Percentiles rank a stretch among this genome's conserved stretches.
Evolutionary conservation across 2,329 filamentous ascomycete genomes (phyloP).

Genomic region (Trichoderma arundinaceum): DNA sequence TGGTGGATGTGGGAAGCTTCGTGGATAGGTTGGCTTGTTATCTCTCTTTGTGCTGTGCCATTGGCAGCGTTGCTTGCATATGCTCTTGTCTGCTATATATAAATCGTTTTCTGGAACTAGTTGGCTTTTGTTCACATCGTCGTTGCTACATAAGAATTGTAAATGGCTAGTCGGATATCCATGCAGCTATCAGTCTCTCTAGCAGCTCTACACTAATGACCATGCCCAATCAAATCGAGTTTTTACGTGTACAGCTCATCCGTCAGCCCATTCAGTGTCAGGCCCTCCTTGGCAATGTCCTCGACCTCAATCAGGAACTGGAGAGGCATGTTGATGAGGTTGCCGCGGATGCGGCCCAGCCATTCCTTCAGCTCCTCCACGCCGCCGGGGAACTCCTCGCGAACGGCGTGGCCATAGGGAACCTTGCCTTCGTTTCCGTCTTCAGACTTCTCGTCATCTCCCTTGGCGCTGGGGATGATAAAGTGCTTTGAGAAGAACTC

Average conservation of each 20-base stretch:
- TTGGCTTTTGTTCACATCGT: constrained; percentile 2
- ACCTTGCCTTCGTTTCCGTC: constrained; percentile 60
- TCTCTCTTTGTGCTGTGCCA: constrained; percentile 4
- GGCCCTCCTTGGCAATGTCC: constrained; percentile 83
- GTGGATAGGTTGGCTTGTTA: not conserved
- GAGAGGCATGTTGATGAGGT: constrained; percentile 87
- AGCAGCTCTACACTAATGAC: not conserved
- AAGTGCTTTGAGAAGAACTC: constrained; percentile 73
- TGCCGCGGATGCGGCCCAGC: constrained; percentile 69
- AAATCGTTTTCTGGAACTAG: not conserved
- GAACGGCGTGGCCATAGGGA: constrained; percentile 86
- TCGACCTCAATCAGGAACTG: constrained; percentile 80
- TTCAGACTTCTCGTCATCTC: constrained; percentile 48
- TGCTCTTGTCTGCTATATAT: not conserved
- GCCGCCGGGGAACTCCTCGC: constrained; percentile 76
- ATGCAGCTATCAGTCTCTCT: not conserved
- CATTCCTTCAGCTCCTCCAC: constrained; percentile 74
- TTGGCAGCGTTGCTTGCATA: not conserved
- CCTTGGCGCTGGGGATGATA: constrained; percentile 59
- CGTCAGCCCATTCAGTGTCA: constrained; percentile 74
- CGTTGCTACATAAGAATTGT: constrained; percentile 12
- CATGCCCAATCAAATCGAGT: too few relatives aligned
- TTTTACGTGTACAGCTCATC: constrained; percentile 71
- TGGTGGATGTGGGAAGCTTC: not conserved
- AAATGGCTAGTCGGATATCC: not conserved